Evolutionary conservation across 306 rosid genomes (phyloP).

Genomic region (Dryas alaskensis): DNA sequence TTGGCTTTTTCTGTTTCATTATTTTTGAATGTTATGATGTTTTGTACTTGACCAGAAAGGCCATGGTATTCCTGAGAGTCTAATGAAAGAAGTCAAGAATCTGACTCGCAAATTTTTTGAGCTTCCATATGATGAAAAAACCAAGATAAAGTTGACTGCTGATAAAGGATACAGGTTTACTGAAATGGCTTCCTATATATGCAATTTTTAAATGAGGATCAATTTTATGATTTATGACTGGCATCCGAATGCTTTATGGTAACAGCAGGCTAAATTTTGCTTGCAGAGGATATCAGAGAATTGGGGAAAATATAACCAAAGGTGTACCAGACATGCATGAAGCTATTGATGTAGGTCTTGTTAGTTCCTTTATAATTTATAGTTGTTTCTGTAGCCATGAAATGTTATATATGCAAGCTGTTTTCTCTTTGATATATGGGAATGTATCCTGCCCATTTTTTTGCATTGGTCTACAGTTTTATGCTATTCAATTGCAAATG

Average conservation of each 20-base stretch:
- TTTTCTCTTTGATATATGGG: not conserved
- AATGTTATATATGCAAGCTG: not conserved
- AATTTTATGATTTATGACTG: not conserved
- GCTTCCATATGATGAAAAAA: conserved; percentile 80
- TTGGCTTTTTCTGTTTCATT: not conserved
- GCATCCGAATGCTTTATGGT: conserved; percentile 15
- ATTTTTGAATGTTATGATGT: not conserved
- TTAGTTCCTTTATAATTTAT: not conserved
- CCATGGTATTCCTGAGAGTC: conserved; percentile 67
- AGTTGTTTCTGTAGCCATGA: conserved; percentile 7
- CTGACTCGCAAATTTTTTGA: conserved; percentile 56
- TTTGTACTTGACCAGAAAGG: conserved; percentile 56
- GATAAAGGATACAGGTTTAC: conserved; percentile 67
- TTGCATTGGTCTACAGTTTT: not conserved
- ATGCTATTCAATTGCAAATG: not conserved
- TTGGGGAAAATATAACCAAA: conserved; percentile 78
- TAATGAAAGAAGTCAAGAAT: conserved; percentile 56
- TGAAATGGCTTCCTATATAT: conserved; percentile 8
- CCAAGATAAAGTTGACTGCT: conserved; percentile 63
- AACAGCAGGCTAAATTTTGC: conserved; percentile 21
- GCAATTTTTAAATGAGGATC: conserved; percentile 16
- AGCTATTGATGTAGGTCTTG: conserved; percentile 80
- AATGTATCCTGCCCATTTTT: not conserved
- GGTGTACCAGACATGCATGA: conserved; percentile 88
- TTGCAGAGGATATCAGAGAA: conserved; percentile 80